Evolutionary conservation across 2,329 filamentous ascomycete species (phyloP), one percentile per base, ranked within the genome.

Genomic region (Xylaria sp.): DNA sequence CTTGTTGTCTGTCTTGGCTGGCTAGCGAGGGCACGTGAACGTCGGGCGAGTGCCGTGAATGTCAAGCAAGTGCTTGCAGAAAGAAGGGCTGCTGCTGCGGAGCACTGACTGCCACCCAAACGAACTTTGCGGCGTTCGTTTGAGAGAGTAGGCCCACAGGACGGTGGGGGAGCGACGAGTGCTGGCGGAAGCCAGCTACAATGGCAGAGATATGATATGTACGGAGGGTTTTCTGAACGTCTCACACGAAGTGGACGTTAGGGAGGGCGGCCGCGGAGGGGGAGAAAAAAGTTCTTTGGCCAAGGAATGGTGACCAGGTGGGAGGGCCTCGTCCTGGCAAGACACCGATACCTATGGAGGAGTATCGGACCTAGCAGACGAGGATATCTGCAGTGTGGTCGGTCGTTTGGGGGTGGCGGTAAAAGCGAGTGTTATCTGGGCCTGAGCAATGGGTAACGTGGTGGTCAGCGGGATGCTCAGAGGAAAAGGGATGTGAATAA

Each of bases 101-200:
- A 96, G 93, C 94, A 93, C 93, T 94, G 92, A 93, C 94, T 97
- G 90, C 92, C 90, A 88, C 93, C 89, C 93, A 97, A 93, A 95
- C 93, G 93, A 94, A 94, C 92, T 89, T 91, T 93, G 92, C 89
- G 89, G 91, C 87, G 92, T 92, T 87, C 92, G 93, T 88, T 90
- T 92, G 93, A 94, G 93, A 94, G 92, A 96, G 93, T 94, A 96
- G 93, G 93, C 93, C 93, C 93, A 96, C 92, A 89, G 88, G 86
- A 88, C 82, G 85, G 87, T 86, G 84, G 85, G 28, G 83, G 81
- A 81, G 82, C 77, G 76, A 78, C 82, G 82, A 85, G 87, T 88
- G 92, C 92, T 95, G 92, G 93, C 92, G 88, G 88, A 72, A 92
- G 92, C 93, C 92, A 94, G 92, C 92, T 89, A 87, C 89, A 92